A percentile compares a stretch with the other conserved stretches of the same genome.
These are phyloP conservation scores for Noccaea bulbosa DNA, from an alignment of 345 rosid genomes.

Conservation along the genomic window DNA sequence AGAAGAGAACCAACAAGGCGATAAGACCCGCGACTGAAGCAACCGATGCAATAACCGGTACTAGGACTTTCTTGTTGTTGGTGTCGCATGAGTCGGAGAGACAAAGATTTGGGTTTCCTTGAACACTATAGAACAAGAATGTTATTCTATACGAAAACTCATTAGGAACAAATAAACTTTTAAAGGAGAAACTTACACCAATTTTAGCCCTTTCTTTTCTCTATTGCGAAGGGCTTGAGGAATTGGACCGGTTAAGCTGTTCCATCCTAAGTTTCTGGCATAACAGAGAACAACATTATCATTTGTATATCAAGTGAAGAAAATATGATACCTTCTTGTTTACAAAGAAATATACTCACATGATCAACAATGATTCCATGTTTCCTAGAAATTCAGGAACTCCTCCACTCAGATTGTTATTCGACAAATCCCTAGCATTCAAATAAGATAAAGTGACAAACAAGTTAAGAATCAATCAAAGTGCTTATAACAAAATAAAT, in stretches of 20 bases:
- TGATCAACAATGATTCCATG: constrained; percentile 38
- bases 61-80: constrained; percentile 26
- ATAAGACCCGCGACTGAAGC: constrained; percentile 27
- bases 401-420: constrained; percentile 46
- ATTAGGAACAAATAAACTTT: neutral
- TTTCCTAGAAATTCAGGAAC: constrained; percentile 48
- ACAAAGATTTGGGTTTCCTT: constrained; percentile 48
- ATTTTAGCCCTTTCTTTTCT: constrained; percentile 32
- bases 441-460: neutral
- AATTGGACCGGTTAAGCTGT: constrained; percentile 47
- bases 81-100: constrained; percentile 39
- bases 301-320: neutral
- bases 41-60: constrained; percentile 39
- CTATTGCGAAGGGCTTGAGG: constrained; percentile 41
- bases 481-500: neutral
- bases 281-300: neutral
- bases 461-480: neutral
- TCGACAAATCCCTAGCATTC: constrained; percentile 47
- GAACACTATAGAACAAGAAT: constrained; percentile 24
- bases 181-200: constrained; percentile 37
- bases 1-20: constrained; percentile 9
- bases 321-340: neutral
- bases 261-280: constrained; percentile 48
- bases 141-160: neutral
- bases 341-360: constrained; percentile 43